Conservation (phyloP, 192 early-diverging fungal genomes). For the Backusella tarrabulga region DNA sequence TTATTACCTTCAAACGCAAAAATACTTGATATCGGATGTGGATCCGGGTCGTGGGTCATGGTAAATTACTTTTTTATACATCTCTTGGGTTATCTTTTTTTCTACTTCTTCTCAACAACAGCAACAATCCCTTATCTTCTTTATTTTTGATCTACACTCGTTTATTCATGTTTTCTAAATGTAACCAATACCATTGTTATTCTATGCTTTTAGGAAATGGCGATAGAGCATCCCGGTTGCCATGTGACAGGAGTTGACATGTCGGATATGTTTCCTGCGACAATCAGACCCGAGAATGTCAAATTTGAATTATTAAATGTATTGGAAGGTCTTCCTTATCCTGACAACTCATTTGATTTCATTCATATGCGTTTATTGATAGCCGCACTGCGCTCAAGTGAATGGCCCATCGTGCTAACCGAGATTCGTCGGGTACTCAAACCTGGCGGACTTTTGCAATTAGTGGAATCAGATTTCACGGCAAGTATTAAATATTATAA, state of each 20-base stretch:
- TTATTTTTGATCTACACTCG: background rate
- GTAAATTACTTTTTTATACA: conserved; percentile 9
- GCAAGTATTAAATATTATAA: background rate
- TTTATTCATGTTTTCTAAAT: background rate
- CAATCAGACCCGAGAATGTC: conserved; percentile 37
- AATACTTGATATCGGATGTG: conserved; percentile 42
- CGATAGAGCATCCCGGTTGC: conserved; percentile 26
- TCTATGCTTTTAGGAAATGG: conserved; percentile 33
- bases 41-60: conserved; percentile 38
- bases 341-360: conserved; percentile 37
- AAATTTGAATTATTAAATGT: conserved; percentile 28
- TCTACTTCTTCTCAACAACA: background rate
- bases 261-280: conserved; percentile 35
- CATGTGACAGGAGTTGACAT: conserved; percentile 37
- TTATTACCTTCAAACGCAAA: background rate
- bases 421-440: conserved; percentile 31
- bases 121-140: background rate
- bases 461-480: conserved; percentile 25
- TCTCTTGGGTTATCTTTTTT: background rate
- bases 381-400: conserved; percentile 13
- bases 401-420: conserved; percentile 24
- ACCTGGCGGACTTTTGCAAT: conserved; percentile 32
- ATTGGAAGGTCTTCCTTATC: conserved; percentile 29
- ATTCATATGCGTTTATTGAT: conserved; percentile 38
- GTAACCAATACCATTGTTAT: background rate